These are phyloP conservation scores for Fusarium sp. DNA, from an alignment of 2,329 filamentous ascomycete species.

Conservation along the genomic window DNA sequence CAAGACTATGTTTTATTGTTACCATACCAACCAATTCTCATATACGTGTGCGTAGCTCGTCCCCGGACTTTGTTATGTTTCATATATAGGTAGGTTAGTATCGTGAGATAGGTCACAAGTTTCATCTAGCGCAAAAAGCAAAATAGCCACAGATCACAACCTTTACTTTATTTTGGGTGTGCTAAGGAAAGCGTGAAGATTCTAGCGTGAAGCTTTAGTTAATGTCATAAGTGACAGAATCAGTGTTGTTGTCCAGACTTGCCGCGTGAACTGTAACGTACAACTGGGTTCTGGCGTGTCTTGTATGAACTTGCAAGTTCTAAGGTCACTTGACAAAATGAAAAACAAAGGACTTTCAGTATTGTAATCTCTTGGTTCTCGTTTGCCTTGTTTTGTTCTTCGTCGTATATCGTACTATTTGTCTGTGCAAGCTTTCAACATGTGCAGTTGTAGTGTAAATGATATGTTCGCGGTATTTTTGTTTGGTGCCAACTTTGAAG, in stretches of 20 bases:
- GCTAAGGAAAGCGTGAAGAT: neutral
- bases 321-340: neutral
- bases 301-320: neutral
- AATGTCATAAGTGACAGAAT: neutral
- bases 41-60: neutral
- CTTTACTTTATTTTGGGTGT: neutral
- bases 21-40: neutral
- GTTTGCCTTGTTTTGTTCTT: neutral
- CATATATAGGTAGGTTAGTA: neutral
- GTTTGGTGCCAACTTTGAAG: neutral
- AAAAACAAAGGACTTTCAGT: neutral
- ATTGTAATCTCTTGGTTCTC: no score
- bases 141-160: neutral
- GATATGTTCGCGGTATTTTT: neutral
- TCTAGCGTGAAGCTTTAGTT: neutral
- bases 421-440: neutral
- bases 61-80: neutral
- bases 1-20: neutral
- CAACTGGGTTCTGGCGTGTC: neutral
- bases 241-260: neutral
- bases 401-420: neutral
- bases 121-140: neutral
- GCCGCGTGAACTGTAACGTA: neutral
- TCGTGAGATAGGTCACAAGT: neutral
- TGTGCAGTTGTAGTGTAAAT: neutral